Base-by-base conservation (phyloP, 2,329 filamentous ascomycete species). In the Aspergillus jensenii region DNA sequence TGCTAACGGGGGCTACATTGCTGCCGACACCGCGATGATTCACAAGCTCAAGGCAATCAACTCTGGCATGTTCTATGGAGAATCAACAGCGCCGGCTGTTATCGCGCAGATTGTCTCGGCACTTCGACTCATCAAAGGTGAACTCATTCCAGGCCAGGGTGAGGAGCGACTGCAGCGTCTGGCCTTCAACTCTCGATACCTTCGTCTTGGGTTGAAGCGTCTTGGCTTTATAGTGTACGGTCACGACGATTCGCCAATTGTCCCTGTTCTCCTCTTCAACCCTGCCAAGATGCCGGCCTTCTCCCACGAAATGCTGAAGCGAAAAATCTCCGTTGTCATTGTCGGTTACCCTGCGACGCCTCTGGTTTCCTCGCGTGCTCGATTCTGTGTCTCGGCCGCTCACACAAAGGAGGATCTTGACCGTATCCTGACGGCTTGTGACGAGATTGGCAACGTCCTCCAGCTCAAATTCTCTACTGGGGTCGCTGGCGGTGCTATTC, bases 341-440 rank as follows among this genome's bases (percentile, higher is more conserved):
- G 95, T 99, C 61, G 95, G 93, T 52, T 99, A 99, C 73, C 95
- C 95, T 6, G 95, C 93, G 8, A 99, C 95, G 2, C 95, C 95
- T 1, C 84, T 99, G 46, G 96, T 98, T 67, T 96, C 90, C 61
- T 97, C 93, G 19, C 90, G 95, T 63, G 95, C 91, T 51, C 90
- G 95, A 48, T 97, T 99, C 85, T 99, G 95, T 73, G 87, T 99
- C 53, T 96, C 92, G 3, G 88, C 95, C 2, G 91, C 95, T 1
- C 95, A 99, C 81, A 99, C 96, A 77, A 99, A 99, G 81, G 95
- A 99, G 51, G 95, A 99, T 73, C 84, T 99, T 68, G 95, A 99
- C 75, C 87, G 93, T 49, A 80, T 99, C 59, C 81, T 99, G 51
- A 83, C 86, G 4, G 95, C 95, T 15, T 98, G 93, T 69, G 91